phyloP scores from a whole-genome alignment of 108 stramenopile species.

The Nitzschia sp. region DNA sequence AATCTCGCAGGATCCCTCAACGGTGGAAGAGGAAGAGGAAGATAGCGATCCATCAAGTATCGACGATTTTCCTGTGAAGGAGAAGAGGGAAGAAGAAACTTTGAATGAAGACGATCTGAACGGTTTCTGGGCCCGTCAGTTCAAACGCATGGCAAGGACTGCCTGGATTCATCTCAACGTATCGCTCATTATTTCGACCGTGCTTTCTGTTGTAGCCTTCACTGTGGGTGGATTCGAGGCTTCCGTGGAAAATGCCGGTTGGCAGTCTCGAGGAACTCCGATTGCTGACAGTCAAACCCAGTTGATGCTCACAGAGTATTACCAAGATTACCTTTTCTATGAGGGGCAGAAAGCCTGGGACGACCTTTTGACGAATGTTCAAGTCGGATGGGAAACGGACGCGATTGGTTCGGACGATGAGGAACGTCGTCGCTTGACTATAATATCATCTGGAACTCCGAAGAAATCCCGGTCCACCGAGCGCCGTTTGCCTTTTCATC shows the following conservation, averaged over 20 bases:
- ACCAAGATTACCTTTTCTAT: slow-evolving; percentile 24
- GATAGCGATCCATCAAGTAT: not conserved
- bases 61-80: not conserved
- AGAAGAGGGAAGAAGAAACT: not conserved
- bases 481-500: not conserved
- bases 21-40: not conserved
- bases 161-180: slow-evolving; percentile 23
- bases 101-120: slow-evolving; percentile 6
- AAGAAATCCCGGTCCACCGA: not conserved
- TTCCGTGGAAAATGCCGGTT: slow-evolving; percentile 45
- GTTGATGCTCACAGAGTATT: slow-evolving; percentile 10
- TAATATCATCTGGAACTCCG: not conserved
- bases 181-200: slow-evolving; percentile 4
- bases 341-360: slow-evolving; percentile 32
- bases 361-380: slow-evolving; percentile 43
- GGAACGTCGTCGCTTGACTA: not conserved
- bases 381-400: slow-evolving; percentile 37
- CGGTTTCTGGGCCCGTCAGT: slow-evolving; percentile 17
- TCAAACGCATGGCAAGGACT: slow-evolving; percentile 25
- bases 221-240: slow-evolving; percentile 43
- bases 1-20: not conserved
- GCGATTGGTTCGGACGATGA: slow-evolving; percentile 5
- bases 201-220: slow-evolving; percentile 23
- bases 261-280: slow-evolving; percentile 45
- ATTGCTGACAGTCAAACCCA: slow-evolving; percentile 53